Evolutionary conservation across 768 basidiomycete genomes (phyloP).

Genomic region (Leccinum disarticulatum): DNA sequence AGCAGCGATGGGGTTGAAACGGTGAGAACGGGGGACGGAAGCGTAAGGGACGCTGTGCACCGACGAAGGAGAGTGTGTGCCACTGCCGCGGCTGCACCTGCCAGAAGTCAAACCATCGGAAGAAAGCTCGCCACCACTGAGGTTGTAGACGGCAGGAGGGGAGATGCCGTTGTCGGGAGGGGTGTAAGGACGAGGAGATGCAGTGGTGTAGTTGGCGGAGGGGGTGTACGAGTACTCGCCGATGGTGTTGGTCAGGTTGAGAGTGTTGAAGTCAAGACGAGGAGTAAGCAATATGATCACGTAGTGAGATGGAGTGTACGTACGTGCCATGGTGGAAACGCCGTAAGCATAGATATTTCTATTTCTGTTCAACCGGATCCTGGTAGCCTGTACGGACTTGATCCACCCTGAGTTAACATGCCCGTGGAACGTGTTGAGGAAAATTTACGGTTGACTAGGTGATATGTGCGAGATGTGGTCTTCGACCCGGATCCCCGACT

Average conservation of each 20-base stretch:
- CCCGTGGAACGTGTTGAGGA: no score
- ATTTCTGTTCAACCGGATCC: no score
- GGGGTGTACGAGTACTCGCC: slow-evolving; percentile 61
- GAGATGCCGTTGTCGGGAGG: slow-evolving; percentile 67
- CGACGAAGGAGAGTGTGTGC: slow-evolving; percentile 51
- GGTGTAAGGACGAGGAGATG: slow-evolving; percentile 65
- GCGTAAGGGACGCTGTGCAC: slow-evolving; percentile 53
- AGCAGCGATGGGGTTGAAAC: slow-evolving; percentile 70
- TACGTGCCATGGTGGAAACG: slow-evolving; percentile 60
- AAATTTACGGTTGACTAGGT: no score
- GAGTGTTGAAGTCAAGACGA: slow-evolving; percentile 60
- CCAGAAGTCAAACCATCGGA: slow-evolving; percentile 70
- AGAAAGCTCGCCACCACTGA: slow-evolving; percentile 68
- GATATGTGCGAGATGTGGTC: no score
- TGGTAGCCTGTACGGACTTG: no score
- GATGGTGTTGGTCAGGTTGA: slow-evolving; percentile 56
- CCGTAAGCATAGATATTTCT: no score
- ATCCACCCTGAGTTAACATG: no score
- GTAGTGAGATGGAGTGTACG: slow-evolving; percentile 30
- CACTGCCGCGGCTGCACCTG: slow-evolving; percentile 69
- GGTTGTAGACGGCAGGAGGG: slow-evolving; percentile 69
- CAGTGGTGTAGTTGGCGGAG: slow-evolving; percentile 51
- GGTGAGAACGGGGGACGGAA: slow-evolving; percentile 70
- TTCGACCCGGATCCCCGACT: no score
- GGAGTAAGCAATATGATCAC: slow-evolving; percentile 25